Evolutionary conservation across 176 grass and related monocot genomes (phyloP).

Genomic region (Oryza longistaminata): DNA sequence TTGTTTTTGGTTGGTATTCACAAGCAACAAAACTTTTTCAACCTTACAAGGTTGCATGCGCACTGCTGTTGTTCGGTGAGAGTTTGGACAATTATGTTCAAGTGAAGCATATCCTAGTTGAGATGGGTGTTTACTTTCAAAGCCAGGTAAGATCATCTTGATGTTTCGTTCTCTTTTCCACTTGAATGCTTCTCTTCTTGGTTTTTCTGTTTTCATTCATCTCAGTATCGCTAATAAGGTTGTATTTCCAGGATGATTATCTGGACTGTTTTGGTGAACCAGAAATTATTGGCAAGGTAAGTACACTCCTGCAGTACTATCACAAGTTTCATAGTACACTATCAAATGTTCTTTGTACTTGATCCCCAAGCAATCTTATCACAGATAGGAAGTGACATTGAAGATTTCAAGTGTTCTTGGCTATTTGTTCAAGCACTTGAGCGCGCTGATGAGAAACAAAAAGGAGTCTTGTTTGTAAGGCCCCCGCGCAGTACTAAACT

Average conservation of each 20-base stretch:
- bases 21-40: constrained; percentile 10
- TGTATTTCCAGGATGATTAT: constrained; percentile 69
- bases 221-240: neutral
- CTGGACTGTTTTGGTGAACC: constrained; percentile 87
- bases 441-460: constrained; percentile 41
- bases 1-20: neutral
- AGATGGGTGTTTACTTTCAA: constrained; percentile 76
- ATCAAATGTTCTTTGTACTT: neutral
- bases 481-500: neutral
- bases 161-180: neutral
- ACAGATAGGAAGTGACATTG: constrained; percentile 75
- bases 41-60: constrained; percentile 56
- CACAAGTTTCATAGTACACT: neutral
- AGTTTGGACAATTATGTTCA: constrained; percentile 52
- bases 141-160: constrained; percentile 53
- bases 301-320: neutral
- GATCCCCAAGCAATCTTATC: constrained; percentile 4
- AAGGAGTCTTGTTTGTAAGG: constrained; percentile 56
- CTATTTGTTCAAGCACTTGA: constrained; percentile 66
- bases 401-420: constrained; percentile 86
- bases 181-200: neutral
- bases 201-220: constrained; percentile 1
- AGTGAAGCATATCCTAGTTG: constrained; percentile 60
- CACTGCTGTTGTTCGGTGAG: constrained; percentile 51
- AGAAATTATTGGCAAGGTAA: constrained; percentile 65